Conservation (phyloP, 2,329 filamentous ascomycete genomes). For the Nannizzia gypsea region DNA sequence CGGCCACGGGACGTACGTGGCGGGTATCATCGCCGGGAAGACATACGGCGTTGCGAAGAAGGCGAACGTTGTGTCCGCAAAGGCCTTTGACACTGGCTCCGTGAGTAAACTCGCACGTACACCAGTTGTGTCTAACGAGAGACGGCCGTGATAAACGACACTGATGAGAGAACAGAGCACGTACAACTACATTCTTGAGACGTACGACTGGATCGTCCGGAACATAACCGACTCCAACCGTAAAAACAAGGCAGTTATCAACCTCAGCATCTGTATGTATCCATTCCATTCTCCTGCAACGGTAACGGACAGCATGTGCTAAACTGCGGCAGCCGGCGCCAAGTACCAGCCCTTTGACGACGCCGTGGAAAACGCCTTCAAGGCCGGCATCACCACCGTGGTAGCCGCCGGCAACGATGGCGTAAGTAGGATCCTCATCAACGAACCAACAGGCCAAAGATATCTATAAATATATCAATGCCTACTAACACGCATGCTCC, state of each 20-base stretch:
- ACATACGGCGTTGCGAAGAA: conserved; percentile 11
- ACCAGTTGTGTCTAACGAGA: too few relatives aligned
- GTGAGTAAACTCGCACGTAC: background rate
- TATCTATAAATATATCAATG: background rate
- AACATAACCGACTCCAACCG: conserved; percentile 9
- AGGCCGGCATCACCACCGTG: conserved; percentile 10
- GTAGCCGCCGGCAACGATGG: conserved; percentile 9
- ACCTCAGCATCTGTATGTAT: conserved; percentile 11
- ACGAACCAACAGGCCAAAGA: background rate
- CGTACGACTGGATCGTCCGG: conserved; percentile 11
- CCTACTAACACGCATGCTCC: background rate
- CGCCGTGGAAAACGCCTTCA: conserved; percentile 8
- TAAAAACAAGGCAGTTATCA: conserved; percentile 9
- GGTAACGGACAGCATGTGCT: background rate
- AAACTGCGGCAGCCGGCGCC: background rate
- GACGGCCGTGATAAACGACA: background rate
- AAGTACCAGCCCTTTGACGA: conserved; percentile 10
- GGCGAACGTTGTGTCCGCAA: conserved; percentile 8
- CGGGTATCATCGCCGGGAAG: conserved; percentile 8
- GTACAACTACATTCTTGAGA: conserved; percentile 10
- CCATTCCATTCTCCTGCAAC: background rate
- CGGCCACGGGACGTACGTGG: conserved; percentile 11
- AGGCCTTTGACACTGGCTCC: conserved; percentile 9
- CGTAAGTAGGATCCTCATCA: background rate
- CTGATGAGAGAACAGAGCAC: conserved; percentile 13